A percentile compares a stretch with the other conserved stretches of the same genome.
Conservation (phyloP, 2,329 filamentous ascomycete species). For the Periglandula ipomoeae region DNA sequence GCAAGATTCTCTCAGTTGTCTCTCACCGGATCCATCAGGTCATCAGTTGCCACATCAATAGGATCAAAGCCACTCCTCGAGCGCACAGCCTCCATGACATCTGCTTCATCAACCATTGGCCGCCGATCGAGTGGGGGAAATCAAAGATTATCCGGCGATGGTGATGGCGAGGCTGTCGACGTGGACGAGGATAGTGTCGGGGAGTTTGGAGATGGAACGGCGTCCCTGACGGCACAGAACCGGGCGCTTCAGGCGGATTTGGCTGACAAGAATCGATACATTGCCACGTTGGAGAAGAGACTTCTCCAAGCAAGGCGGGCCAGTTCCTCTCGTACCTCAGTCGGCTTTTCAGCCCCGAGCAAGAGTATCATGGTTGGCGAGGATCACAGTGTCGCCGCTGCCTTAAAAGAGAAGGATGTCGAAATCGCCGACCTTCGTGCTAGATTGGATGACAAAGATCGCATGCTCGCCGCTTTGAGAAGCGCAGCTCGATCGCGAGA, state of each 20-base stretch:
- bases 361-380: slow-evolving; percentile 65
- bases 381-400: slow-evolving; percentile 61
- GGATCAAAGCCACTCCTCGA: slow-evolving; percentile 43
- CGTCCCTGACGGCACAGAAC: slow-evolving; percentile 76
- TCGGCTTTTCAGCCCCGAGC: slow-evolving; percentile 54
- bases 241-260: slow-evolving; percentile 90
- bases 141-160: slow-evolving; percentile 34
- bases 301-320: slow-evolving; percentile 82
- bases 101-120: slow-evolving; percentile 50
- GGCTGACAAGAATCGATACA: slow-evolving; percentile 94
- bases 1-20: slow-evolving; percentile 53
- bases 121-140: slow-evolving; percentile 36
- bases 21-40: slow-evolving; percentile 49
- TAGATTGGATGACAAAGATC: slow-evolving; percentile 86
- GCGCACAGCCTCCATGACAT: slow-evolving; percentile 59
- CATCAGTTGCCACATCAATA: slow-evolving; percentile 59
- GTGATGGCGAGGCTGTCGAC: slow-evolving; percentile 34
- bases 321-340: slow-evolving; percentile 79
- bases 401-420: slow-evolving; percentile 79
- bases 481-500: slow-evolving; percentile 81
- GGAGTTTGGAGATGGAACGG: slow-evolving; percentile 79
- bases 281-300: slow-evolving; percentile 84
- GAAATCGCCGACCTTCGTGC: slow-evolving; percentile 89
- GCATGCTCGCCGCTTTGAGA: slow-evolving; percentile 81
- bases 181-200: slow-evolving; percentile 62